Evolutionary conservation across 1,284 basidiomycete species (phyloP), one percentile per base, ranked within the genome.

Genomic region (Boletus mariae): DNA sequence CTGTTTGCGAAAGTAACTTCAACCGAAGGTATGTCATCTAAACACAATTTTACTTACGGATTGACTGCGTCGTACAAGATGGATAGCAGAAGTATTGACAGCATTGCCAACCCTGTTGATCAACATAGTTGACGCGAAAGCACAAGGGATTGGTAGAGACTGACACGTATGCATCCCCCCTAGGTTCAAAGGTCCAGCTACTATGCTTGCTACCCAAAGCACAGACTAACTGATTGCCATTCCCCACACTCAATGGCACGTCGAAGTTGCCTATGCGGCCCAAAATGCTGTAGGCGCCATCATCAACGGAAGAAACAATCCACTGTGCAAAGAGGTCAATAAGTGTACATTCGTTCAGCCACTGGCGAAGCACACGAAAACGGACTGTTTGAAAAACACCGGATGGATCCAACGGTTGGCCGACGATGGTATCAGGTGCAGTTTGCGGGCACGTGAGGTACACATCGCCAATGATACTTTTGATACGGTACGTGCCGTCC

Each of bases 131-230:
- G 32, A 34, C 32, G 6, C 32, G 13, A 34, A 2, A 13, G 5
- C 11, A 35, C 34, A 3, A n/a, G 13, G 5, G 13, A n/a, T n/a
- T 11, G 9, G 13, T 26, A 13, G 15, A 47, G 31, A 15, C 49
- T 15, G 17, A 45, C 49, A 51, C 49, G 5, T 45, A 38, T 25
- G 49, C 49, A 25, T 51, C 17, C 2, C 49, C 49, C n/a, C 49
- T 38, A 17, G 43, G 35, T 17, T 51, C 49, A 37, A 51, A 25
- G 0, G 42, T 44, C 49, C 49, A 51, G 15, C 3, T 23, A 9
- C 12, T 44, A 23, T n/a, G 17, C 17, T 25, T 35, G 34, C 45
- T 26, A 34, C 13, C 34, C 25, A 34, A 17, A 34, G 17, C 17
- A 15, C 49, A 51, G 9, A 45, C 34, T 5, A 51, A 12, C 8